Base-by-base conservation (phyloP, 2,329 filamentous ascomycete species). In the Venturia carpophila region DNA sequence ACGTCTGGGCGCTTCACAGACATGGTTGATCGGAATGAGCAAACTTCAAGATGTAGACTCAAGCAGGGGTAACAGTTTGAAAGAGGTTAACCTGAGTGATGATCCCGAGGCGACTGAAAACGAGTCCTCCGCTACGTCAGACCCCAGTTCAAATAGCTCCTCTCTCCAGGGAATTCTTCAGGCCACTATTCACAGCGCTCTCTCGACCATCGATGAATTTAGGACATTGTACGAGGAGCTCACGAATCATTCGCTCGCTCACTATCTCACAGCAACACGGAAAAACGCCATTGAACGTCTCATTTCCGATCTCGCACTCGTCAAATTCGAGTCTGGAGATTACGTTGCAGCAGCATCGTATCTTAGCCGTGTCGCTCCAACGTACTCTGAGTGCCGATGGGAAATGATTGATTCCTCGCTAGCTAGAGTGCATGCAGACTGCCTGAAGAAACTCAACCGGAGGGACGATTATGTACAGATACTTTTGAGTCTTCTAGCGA, bases 381-480 rank as follows among this genome's bases (percentile, higher is more conserved):
- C 90, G 67, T 96, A 94, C 70, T 88, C 88, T 0, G 85, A 88
- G 65, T 86, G 84, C 65, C 84, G 87, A 58, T 97, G 94, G 92
- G 86, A 83, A 64, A 79, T 87, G 0, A 80, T 96, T 15, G 92
- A 97, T 72, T 79, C 91, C 3, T 88, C 88, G 0, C 90, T 96
- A 83, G 82, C 97, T 6, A 84, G 90, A 68, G 88, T 97, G 82
- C 94, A 97, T 73, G 85, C 90, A 0, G 83, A 84, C 61, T 97
- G 92, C 73, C 81, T 99, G 37, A 88, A 89, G 68, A 83, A 90
- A 69, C 82, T 96, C 37, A 81, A 88, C 61, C 85, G 86, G 17
- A 86, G 86, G 67, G 89, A 93, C 63, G 91, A 96, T 67, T 95
- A 92, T 71, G 86, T 92, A 19, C 84, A 85, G 30, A 87, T 90